Evolutionary conservation across 2,329 filamentous ascomycete species (phyloP), one percentile per base, ranked within the genome.

Genomic region (Ophiostoma pallidulum): DNA sequence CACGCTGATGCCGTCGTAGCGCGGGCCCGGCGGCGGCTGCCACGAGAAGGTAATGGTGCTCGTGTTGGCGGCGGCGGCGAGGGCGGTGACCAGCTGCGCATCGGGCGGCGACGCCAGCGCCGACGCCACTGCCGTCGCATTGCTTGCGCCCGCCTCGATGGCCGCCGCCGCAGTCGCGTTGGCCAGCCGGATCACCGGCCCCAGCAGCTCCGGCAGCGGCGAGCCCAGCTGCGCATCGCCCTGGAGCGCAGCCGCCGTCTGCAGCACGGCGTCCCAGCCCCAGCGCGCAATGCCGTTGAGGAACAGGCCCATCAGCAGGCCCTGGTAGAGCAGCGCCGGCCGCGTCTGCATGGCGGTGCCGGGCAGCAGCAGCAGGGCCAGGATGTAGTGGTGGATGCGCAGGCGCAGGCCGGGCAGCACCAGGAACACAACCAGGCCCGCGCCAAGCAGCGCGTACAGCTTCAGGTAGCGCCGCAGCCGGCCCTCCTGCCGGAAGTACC

Each of bases 311-410:
- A 97, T 69, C 0, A 98, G 72, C 2, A 98, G 70, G 10, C 92
- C 92, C 63, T 97, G 91, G 59, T 92, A 97, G 2, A 95, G 64
- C 8, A 97, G 71, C 0, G 82, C 83, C 0, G 87, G 85, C 0
- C 92, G 78, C 6, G 86, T 97, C 56, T 95, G 90, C 64, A 97
- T 80, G 45, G 80, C 82, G 0, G 92, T 97, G 0, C 90, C 92
- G 0, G 90, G 88, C 5, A 97, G 75, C 1, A 98, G 75, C 0
- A 97, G 71, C 13, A 98, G 75, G 1, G 83, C 89, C 4, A 97
- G 72, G 54, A 97, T 86, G 62, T 97, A 98, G 64, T 98, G 92
- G 61, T 98, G 92, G 48, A 98, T 89, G 29, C 92, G 82, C 42
- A 98, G 73, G 52, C 81, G 84, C 44, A 95, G 78, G 8, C 80